Evolutionary conservation across 1,284 basidiomycete species (phyloP).

Genomic region (Lentinula novae-zelandiae): DNA sequence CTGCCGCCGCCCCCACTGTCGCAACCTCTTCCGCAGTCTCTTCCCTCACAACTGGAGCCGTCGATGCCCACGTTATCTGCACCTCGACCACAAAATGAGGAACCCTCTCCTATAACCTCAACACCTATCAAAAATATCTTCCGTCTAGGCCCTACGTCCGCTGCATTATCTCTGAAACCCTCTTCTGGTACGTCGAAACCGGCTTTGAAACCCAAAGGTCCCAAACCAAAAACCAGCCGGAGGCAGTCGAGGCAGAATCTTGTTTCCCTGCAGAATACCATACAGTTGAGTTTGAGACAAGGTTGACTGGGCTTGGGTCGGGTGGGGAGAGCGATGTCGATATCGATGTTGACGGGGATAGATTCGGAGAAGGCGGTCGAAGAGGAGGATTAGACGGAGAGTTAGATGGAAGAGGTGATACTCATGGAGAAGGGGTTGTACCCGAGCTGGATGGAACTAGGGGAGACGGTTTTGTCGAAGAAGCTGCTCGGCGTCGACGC

Average conservation of each 20-base stretch:
- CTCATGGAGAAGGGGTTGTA: conserved; percentile 16
- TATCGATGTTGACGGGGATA: background rate
- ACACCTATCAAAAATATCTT: background rate
- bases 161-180: background rate
- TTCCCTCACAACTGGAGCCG: background rate
- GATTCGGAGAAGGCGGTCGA: background rate
- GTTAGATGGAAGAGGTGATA: background rate
- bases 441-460: conserved; percentile 28
- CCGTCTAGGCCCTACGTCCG: background rate
- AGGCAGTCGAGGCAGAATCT: background rate
- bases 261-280: conserved; percentile 62
- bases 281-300: conserved; percentile 70
- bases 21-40: background rate
- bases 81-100: background rate
- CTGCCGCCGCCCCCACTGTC: background rate
- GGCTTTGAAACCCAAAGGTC: background rate
- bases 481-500: conserved; percentile 15
- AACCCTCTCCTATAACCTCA: background rate
- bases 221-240: background rate
- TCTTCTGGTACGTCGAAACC: background rate
- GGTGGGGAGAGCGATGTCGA: conserved; percentile 58
- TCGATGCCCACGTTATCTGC: background rate
- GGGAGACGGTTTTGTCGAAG: conserved; percentile 18
- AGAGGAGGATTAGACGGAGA: conserved; percentile 7
- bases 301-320: conserved; percentile 63